A percentile compares a stretch with the other conserved stretches of the same genome.
Conservation (phyloP, 1,139 yeast genomes). For the Yamadazyma siamensis region DNA sequence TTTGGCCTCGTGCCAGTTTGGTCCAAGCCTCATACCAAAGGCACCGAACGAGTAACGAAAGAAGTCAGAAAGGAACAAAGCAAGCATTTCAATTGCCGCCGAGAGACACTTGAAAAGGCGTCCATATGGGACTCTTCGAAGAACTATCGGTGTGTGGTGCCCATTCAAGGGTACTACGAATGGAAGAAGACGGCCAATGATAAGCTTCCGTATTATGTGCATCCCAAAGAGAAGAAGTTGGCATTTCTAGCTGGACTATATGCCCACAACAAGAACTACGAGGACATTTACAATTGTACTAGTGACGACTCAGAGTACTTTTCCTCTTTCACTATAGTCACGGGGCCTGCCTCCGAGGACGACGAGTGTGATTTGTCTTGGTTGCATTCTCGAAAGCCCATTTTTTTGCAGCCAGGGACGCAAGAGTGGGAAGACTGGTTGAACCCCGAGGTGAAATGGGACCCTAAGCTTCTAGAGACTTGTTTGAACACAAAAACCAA, state of each 20-base stretch:
- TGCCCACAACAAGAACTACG: slow-evolving; percentile 41
- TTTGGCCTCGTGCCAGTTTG: slow-evolving; percentile 43
- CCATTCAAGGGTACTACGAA: slow-evolving; percentile 83
- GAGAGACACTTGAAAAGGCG: slow-evolving; percentile 47
- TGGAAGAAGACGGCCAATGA: slow-evolving; percentile 50
- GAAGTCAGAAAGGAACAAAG: slow-evolving; percentile 30
- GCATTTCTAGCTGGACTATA: slow-evolving; percentile 73
- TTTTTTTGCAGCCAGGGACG: slow-evolving; percentile 58
- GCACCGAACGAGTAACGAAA: slow-evolving; percentile 22
- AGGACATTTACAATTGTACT: slow-evolving; percentile 15
- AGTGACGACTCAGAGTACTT: slow-evolving; percentile 22
- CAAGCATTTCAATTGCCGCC: slow-evolving; percentile 58
- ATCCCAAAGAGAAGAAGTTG: slow-evolving; percentile 47
- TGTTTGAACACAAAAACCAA: slow-evolving; percentile 36
- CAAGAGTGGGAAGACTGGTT: slow-evolving; percentile 64
- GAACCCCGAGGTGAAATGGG: slow-evolving; percentile 42
- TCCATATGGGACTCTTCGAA: slow-evolving; percentile 51
- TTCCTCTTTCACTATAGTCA: slow-evolving; percentile 67
- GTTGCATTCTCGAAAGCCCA: slow-evolving; percentile 79
- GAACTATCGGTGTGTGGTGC: slow-evolving; percentile 61
- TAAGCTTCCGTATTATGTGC: slow-evolving; percentile 64
- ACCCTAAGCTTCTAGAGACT: slow-evolving; percentile 29
- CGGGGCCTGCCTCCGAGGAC: slow-evolving; percentile 58
- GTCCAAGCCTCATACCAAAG: slow-evolving; percentile 31
- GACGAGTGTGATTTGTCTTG: slow-evolving; percentile 50